Percentiles rank a stretch among this genome's conserved stretches.
These are phyloP conservation scores for Quercus variabilis DNA, from an alignment of 306 rosid genomes.

Conservation along the genomic window DNA sequence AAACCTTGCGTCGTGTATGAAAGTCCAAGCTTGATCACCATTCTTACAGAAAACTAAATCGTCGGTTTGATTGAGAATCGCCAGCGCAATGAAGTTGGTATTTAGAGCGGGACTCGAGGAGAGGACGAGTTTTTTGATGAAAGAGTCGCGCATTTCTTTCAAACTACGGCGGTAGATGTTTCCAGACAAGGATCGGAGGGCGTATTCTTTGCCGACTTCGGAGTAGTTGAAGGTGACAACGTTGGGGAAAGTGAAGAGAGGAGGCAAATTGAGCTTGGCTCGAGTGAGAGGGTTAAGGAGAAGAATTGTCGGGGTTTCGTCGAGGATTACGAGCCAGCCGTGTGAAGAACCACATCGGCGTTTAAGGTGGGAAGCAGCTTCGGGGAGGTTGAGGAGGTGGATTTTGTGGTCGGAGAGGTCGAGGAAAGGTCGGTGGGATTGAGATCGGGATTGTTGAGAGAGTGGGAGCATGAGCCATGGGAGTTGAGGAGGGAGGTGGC, in stretches of 20 bases:
- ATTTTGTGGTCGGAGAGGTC: constrained; percentile 39
- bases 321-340: constrained; percentile 59
- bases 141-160: constrained; percentile 54
- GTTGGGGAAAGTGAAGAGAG: constrained; percentile 58
- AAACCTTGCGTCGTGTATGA: constrained; percentile 24
- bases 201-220: constrained; percentile 55
- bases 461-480: constrained; percentile 72
- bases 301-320: constrained; percentile 46
- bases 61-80: constrained; percentile 39
- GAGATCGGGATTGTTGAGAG: constrained; percentile 1
- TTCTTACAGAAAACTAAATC: constrained; percentile 42
- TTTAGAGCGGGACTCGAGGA: constrained; percentile 37
- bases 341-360: constrained; percentile 71
- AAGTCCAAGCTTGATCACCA: constrained; percentile 46
- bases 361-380: constrained; percentile 36
- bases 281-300: constrained; percentile 61
- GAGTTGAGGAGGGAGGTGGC: constrained; percentile 62
- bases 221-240: constrained; percentile 47
- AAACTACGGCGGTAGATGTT: constrained; percentile 23
- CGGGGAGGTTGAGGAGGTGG: constrained; percentile 54
- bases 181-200: constrained; percentile 27
- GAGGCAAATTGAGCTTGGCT: constrained; percentile 45
- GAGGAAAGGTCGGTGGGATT: constrained; percentile 45
- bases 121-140: constrained; percentile 48
- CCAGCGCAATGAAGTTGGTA: constrained; percentile 39